Conservation (phyloP, 2,329 filamentous ascomycete species). For the Exophiala lecanii-corni region DNA sequence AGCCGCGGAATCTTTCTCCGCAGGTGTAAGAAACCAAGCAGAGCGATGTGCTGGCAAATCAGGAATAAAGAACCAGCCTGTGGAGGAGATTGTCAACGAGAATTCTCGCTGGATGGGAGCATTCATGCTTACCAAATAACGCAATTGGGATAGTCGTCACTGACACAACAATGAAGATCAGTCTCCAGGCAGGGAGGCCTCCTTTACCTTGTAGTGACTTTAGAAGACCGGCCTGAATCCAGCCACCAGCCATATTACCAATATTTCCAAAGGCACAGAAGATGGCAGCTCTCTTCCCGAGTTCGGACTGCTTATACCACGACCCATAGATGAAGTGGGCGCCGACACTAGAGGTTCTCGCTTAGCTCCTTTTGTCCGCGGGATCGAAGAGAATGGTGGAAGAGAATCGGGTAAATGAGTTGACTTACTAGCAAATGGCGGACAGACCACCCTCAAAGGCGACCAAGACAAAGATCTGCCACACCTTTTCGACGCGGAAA, state of each 20-base stretch:
- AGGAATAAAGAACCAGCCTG: constrained; percentile 44
- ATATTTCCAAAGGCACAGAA: constrained; percentile 43
- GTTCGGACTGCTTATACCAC: constrained; percentile 43
- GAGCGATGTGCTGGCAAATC: constrained; percentile 39
- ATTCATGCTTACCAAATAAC: constrained; percentile 32
- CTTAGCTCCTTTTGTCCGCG: too few relatives aligned
- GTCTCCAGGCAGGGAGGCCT: constrained; percentile 39
- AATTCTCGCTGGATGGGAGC: background rate
- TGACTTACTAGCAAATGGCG: constrained; percentile 39
- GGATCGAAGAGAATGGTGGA: too few relatives aligned
- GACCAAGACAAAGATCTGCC: constrained; percentile 43
- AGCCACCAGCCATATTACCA: constrained; percentile 43
- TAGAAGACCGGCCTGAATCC: constrained; percentile 43
- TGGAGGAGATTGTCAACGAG: background rate
- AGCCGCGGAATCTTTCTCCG: too few relatives aligned
- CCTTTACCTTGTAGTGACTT: constrained; percentile 33
- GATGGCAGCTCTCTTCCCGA: constrained; percentile 30
- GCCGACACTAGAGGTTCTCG: constrained; percentile 30
- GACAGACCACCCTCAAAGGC: constrained; percentile 44
- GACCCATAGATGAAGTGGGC: constrained; percentile 44
- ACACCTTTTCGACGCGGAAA: constrained; percentile 39
- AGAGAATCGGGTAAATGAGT: too few relatives aligned
- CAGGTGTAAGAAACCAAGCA: constrained; percentile 40
- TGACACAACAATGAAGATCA: constrained; percentile 43
- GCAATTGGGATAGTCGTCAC: constrained; percentile 41